Percentiles rank a stretch among this genome's conserved stretches.
These are phyloP conservation scores for Cryomyces minteri DNA, from an alignment of 495 filamentous ascomycete genomes.

Conservation along the genomic window DNA sequence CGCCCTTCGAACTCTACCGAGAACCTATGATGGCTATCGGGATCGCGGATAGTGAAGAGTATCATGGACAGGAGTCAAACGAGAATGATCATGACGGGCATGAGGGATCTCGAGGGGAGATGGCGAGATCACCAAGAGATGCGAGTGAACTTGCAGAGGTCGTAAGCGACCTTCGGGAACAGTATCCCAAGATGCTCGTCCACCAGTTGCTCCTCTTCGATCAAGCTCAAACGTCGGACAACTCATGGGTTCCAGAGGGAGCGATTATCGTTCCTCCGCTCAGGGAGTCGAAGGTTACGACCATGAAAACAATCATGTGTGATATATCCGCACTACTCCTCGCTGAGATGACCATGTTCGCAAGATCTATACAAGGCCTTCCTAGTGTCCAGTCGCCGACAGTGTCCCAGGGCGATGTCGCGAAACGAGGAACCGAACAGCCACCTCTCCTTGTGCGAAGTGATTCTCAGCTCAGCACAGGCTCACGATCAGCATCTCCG, in stretches of 20 bases:
- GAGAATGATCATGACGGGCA: neutral
- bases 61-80: conserved; percentile 1
- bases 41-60: conserved; percentile 42
- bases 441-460: neutral
- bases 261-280: conserved; percentile 57
- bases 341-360: conserved; percentile 72
- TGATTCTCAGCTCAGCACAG: neutral
- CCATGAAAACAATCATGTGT: conserved; percentile 87
- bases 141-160: neutral
- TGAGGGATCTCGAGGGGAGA: neutral
- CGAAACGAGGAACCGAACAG: neutral
- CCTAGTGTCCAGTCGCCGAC: neutral
- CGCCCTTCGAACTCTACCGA: conserved; percentile 71
- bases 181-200: conserved; percentile 55
- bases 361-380: conserved; percentile 24
- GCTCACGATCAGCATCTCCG: neutral
- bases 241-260: conserved; percentile 33
- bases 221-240: conserved; percentile 18
- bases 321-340: conserved; percentile 73
- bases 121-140: neutral
- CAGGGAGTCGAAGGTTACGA: conserved; percentile 58
- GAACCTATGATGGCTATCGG: conserved; percentile 67
- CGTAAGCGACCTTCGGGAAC: conserved; percentile 26
- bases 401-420: neutral
- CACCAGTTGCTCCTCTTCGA: conserved; percentile 71